phyloP scores from a whole-genome alignment of 306 rosid species.

The Vigna reflexopilosa region DNA sequence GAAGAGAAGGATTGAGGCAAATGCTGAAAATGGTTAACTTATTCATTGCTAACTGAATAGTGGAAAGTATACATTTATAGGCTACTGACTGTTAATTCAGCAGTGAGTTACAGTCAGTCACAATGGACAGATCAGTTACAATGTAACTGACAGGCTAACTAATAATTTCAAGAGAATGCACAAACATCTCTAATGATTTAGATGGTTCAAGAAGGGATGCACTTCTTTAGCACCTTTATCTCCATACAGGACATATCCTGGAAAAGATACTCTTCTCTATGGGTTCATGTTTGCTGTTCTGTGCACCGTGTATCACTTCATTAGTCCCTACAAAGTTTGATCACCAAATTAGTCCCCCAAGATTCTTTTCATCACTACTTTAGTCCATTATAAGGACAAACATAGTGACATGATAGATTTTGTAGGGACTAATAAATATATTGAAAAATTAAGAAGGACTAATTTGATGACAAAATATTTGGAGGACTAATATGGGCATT shows the following conservation, averaged over 20 bases:
- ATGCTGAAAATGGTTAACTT: neutral
- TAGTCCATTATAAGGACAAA: neutral
- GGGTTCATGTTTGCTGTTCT: conserved; percentile 2
- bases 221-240: neutral
- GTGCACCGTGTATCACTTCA: neutral
- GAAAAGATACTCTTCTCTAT: neutral
- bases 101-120: neutral
- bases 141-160: neutral
- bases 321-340: neutral
- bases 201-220: conserved; percentile 24
- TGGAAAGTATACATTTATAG: neutral
- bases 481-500: neutral
- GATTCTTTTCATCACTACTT: neutral
- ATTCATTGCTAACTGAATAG: neutral
- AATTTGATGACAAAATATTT: neutral
- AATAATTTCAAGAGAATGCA: neutral
- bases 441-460: neutral
- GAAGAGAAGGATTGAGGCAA: neutral
- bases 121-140: neutral
- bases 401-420: neutral
- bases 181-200: neutral
- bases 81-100: neutral
- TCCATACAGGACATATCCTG: neutral
- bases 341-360: neutral
- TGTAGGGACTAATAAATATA: neutral